A percentile compares a stretch with the other conserved stretches of the same genome.
These are phyloP conservation scores for Terana coerulea DNA, from an alignment of 768 basidiomycete species.

Conservation along the genomic window DNA sequence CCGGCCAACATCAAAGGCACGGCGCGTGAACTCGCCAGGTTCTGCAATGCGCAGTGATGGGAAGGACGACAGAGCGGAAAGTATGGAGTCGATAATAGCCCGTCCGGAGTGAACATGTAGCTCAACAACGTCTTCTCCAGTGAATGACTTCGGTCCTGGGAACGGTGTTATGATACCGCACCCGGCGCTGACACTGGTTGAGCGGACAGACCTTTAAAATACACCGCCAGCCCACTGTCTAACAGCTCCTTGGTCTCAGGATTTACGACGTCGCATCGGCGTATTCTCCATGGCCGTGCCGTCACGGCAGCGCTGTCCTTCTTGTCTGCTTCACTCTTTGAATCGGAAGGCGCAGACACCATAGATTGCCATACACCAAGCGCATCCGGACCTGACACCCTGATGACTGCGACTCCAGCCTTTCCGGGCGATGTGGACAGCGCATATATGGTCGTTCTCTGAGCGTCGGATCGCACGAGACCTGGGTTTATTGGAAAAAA, in stretches of 20 bases:
- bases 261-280: slow-evolving; percentile 66
- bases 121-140: slow-evolving; percentile 78
- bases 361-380: slow-evolving; percentile 57
- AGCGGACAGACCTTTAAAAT: slow-evolving; percentile 65
- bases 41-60: slow-evolving; percentile 74
- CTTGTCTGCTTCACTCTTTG: background rate
- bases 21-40: slow-evolving; percentile 85
- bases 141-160: slow-evolving; percentile 76
- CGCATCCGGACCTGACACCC: slow-evolving; percentile 78
- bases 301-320: background rate
- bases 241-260: slow-evolving; percentile 57
- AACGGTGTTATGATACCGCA: background rate
- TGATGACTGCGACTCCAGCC: slow-evolving; percentile 77
- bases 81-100: slow-evolving; percentile 70
- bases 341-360: slow-evolving; percentile 35
- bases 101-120: slow-evolving; percentile 86
- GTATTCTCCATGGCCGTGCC: slow-evolving; percentile 66
- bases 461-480: slow-evolving; percentile 41
- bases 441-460: slow-evolving; percentile 80
- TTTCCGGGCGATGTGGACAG: slow-evolving; percentile 85
- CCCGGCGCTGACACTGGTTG: background rate
- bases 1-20: slow-evolving; percentile 76
- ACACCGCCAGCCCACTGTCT: slow-evolving; percentile 80
- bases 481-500: no score
- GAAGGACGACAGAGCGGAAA: slow-evolving; percentile 56